A percentile compares a stretch with the other conserved stretches of the same genome.
Conservation (phyloP, 1,284 basidiomycete species). For the Xerocomus minutiporus region DNA sequence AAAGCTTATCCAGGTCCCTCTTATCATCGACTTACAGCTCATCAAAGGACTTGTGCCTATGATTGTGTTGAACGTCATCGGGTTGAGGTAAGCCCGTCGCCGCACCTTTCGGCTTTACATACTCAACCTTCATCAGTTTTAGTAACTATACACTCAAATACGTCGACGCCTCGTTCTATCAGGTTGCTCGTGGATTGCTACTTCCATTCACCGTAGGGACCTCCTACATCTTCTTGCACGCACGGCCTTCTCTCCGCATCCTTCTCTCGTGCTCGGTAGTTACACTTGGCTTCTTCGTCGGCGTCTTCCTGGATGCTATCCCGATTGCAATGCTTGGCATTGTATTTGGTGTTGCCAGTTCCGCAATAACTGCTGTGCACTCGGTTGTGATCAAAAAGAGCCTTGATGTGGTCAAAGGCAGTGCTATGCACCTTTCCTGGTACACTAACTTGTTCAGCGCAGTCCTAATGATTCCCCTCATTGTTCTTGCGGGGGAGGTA, state of each 20-base stretch:
- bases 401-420: slow-evolving; percentile 70
- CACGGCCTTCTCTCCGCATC: slow-evolving; percentile 69
- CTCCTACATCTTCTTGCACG: slow-evolving; percentile 66
- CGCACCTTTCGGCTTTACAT: not conserved
- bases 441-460: slow-evolving; percentile 79
- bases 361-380: slow-evolving; percentile 74
- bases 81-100: slow-evolving; percentile 57
- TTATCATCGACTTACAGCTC: slow-evolving; percentile 55
- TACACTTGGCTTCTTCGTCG: slow-evolving; percentile 80
- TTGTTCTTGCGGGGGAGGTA: slow-evolving; percentile 69
- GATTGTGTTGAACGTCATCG: slow-evolving; percentile 70
- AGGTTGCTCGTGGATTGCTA: slow-evolving; percentile 82
- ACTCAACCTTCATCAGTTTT: slow-evolving; percentile 46
- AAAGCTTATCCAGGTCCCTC: slow-evolving; percentile 57
- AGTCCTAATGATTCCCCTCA: slow-evolving; percentile 58
- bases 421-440: slow-evolving; percentile 77
- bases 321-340: slow-evolving; percentile 60
- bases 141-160: slow-evolving; percentile 90
- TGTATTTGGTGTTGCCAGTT: slow-evolving; percentile 71
- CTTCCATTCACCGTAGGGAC: slow-evolving; percentile 83
- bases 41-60: slow-evolving; percentile 72
- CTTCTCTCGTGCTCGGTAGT: slow-evolving; percentile 70
- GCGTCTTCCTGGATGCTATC: slow-evolving; percentile 74
- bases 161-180: slow-evolving; percentile 90
- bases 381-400: slow-evolving; percentile 85